Base-by-base conservation (phyloP, 116 monocot genomes). In the Cymodocea nodosa region DNA sequence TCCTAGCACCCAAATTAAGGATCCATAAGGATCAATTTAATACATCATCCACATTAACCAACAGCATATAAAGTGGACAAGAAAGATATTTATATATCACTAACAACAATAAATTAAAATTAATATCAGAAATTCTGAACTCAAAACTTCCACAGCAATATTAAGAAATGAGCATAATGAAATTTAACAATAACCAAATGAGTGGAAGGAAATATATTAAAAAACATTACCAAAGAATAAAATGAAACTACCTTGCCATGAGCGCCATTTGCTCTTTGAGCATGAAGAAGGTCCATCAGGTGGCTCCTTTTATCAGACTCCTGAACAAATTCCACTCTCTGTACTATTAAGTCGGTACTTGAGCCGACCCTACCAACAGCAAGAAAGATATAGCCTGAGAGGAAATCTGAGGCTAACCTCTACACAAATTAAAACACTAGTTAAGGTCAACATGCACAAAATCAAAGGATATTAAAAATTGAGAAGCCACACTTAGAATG, bases 361-460 rank as follows among this genome's bases (percentile, higher is more conserved):
- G 87, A 87, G 18, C 83, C 83, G 62, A 87, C 87, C 63, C 83
- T 77, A 51, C 87, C 87, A 70, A 87, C 87, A 66, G 87, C 78
- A 70, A 87, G 80, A 56, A 87, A 87, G 34, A 87, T 87, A 64
- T 87, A 87, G 52, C 77, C 67, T 6, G 64, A 55, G 53, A 87
- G 83, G 57, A 87, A 87, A 75, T 87, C 87, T 18, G 87, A 78
- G 54, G 83, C 87, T 75, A 87, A 51, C 70, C 80, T 80, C 87
- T 87, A 75, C 65, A 71, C 13, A 61, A 70, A 14, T 2, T 22
- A 63, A 62, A 51, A 49, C 19, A 69, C 20, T 7, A 23, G 66
- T 15, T 23, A 30, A 58, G 44, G 10, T 22, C 15, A 50, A 2
- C 4, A 3, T 25, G 17, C 44, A 44, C 15, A 70, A 19, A 37